Conservation (phyloP, 163 green algal species). For the Scenedesmus sp. region DNA sequence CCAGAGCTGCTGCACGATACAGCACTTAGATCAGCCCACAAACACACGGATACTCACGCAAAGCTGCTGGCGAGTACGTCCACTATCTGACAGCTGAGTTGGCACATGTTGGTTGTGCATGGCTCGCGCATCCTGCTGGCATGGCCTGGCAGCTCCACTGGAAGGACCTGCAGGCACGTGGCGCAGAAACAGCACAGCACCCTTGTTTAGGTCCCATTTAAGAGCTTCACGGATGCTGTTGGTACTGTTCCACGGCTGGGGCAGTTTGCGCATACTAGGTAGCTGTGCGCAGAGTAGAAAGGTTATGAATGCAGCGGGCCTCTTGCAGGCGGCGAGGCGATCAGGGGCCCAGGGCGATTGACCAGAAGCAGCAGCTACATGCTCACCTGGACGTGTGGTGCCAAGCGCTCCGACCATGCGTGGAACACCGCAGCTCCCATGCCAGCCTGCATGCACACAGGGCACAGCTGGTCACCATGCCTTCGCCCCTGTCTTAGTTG, state of each 20-base stretch:
- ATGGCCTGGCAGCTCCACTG: conserved; percentile 73
- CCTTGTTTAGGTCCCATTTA: no score
- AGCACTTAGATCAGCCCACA: not conserved
- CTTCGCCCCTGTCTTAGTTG: not conserved
- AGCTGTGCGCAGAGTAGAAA: not conserved
- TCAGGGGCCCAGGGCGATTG: not conserved
- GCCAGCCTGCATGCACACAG: conserved; percentile 56
- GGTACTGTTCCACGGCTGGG: not conserved
- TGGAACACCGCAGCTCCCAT: conserved; percentile 73
- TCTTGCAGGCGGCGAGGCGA: not conserved
- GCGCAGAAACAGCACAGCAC: no score
- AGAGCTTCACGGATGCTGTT: no score
- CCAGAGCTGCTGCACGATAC: not conserved
- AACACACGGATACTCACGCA: not conserved
- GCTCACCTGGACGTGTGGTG: conserved; percentile 55
- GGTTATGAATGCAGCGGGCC: not conserved
- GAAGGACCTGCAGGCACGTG: conserved; percentile 60
- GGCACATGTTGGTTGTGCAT: conserved; percentile 46
- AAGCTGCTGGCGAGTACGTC: conserved; percentile 14
- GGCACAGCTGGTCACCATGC: not conserved
- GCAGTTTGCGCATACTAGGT: not conserved
- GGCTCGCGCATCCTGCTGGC: conserved; percentile 63
- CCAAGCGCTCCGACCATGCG: conserved; percentile 57
- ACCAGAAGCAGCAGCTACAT: not conserved
- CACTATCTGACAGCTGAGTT: conserved; percentile 53